Evolutionary conservation across 345 rosid genomes (phyloP).

Genomic region (Bruguiera sexangula): DNA sequence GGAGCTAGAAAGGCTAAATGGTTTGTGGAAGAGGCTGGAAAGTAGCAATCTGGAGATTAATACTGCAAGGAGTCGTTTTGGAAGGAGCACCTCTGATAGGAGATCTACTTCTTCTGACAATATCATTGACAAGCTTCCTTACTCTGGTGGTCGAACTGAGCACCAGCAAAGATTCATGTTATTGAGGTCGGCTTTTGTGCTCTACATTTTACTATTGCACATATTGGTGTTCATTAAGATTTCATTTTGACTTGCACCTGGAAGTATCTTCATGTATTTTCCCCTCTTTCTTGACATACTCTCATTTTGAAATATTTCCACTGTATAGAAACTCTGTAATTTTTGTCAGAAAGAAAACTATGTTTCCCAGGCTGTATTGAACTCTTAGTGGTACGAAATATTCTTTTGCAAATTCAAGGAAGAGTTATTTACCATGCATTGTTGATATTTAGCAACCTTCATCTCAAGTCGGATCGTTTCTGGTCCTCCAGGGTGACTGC

Average conservation of each 20-base stretch:
- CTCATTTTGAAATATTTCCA: background rate
- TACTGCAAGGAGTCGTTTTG: conserved; percentile 63
- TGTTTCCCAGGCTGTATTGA: background rate
- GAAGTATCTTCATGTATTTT: no score
- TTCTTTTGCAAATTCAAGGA: background rate
- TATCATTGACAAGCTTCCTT: conserved; percentile 55
- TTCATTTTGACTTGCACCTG: conserved; percentile 56
- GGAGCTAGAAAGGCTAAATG: conserved; percentile 74
- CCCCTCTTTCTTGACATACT: no score
- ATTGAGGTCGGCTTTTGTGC: conserved; percentile 80
- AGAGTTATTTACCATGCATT: background rate
- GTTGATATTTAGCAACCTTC: no score
- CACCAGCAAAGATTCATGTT: conserved; percentile 63
- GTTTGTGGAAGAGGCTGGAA: conserved; percentile 54
- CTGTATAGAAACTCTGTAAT: background rate
- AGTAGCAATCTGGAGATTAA: conserved; percentile 50
- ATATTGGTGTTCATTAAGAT: conserved; percentile 80
- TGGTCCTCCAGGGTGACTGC: no score
- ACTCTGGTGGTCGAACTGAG: conserved; percentile 50
- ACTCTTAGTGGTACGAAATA: background rate
- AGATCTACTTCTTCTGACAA: conserved; percentile 52
- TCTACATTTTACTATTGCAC: conserved; percentile 74
- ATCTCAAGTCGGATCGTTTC: no score
- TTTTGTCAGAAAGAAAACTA: background rate
- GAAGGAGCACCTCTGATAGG: conserved; percentile 55